Evolutionary conservation across 306 rosid genomes (phyloP).

Genomic region (Quercus suber): DNA sequence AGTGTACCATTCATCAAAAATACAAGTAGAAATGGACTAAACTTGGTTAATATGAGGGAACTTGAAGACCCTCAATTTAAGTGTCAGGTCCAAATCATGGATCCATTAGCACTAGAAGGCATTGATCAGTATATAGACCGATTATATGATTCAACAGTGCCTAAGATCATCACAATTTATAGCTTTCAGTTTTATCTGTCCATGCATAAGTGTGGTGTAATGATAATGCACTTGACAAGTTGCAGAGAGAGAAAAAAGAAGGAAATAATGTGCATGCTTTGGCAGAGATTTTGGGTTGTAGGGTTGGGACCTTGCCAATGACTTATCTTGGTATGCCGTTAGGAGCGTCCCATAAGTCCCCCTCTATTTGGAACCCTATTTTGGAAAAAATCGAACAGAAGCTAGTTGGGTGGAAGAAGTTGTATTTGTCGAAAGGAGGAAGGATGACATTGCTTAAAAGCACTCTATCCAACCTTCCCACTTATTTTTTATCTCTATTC

Average conservation of each 20-base stretch:
- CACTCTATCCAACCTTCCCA: too few species aligned
- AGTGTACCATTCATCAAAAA: not conserved
- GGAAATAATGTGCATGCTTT: too few species aligned
- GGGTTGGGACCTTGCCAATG: too few species aligned
- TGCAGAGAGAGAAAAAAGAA: conserved; percentile 6
- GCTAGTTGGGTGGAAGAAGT: too few species aligned
- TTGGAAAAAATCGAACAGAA: too few species aligned
- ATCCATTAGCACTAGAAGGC: not conserved
- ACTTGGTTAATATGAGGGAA: not conserved
- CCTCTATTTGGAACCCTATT: too few species aligned
- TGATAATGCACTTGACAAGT: not conserved
- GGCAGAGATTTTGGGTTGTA: too few species aligned
- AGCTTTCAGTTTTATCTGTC: not conserved
- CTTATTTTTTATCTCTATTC: too few species aligned
- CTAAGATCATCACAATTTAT: conserved; percentile 4
- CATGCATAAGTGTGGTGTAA: not conserved
- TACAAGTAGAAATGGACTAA: not conserved
- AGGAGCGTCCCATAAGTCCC: too few species aligned
- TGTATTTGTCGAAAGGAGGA: too few species aligned
- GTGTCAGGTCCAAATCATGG: not conserved
- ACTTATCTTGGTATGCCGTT: too few species aligned
- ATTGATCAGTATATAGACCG: not conserved
- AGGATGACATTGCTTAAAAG: too few species aligned
- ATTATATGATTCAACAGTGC: not conserved
- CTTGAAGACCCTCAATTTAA: not conserved